Base-by-base conservation (phyloP, 1,284 basidiomycete genomes). In the Microbotryomycetes sp. region DNA sequence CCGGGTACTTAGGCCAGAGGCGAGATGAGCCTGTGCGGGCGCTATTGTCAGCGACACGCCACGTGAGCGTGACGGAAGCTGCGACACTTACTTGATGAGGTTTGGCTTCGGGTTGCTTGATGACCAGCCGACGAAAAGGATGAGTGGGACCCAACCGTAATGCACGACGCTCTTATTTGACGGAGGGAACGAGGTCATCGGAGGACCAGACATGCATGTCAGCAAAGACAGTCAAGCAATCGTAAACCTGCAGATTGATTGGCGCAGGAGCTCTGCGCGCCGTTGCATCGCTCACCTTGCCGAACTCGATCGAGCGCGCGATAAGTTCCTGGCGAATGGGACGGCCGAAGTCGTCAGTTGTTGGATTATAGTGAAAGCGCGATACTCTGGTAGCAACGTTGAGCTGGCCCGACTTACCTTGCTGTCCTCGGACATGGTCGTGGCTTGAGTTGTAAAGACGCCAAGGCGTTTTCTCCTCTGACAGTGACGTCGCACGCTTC, bases 121-220 rank as follows among this genome's bases (percentile, higher is more conserved):
- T 30, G 86, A 88, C 79, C 89, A 93, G 31, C 91, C 91, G 72
- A 93, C 81, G 76, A 90, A 94, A 71, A 96, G 92, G 73, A 96
- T 89, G 73, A 91, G 79, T 45, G 91, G 91, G 73, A 96, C 89
- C 90, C 91, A 96, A 68, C 85, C 86, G 73, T 91, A 91, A 76
- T 93, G 90, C 61, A 93, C 75, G 70, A 89, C 81, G 64, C 87
- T 89, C 91, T 94, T n/a, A n/a, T n/a, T 71, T 18, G 59, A 51
- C 5, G 2, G 30, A 50, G 50, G 30, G 45, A 26, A 52, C 35
- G 28, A 6, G 50, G 47, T 18, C 49, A 28, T 16, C 3, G 27
- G 18, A 16, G 41, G 31, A n/a, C 28, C 28, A 56, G 54, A 26
- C 3, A 3, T 49, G 41, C 23, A 51, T 15, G 50, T 48, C 41